A percentile compares a stretch with the other conserved stretches of the same genome.
These are phyloP conservation scores for Colletotrichum sp. DNA, from an alignment of 2,329 filamentous ascomycete species.

Conservation along the genomic window DNA sequence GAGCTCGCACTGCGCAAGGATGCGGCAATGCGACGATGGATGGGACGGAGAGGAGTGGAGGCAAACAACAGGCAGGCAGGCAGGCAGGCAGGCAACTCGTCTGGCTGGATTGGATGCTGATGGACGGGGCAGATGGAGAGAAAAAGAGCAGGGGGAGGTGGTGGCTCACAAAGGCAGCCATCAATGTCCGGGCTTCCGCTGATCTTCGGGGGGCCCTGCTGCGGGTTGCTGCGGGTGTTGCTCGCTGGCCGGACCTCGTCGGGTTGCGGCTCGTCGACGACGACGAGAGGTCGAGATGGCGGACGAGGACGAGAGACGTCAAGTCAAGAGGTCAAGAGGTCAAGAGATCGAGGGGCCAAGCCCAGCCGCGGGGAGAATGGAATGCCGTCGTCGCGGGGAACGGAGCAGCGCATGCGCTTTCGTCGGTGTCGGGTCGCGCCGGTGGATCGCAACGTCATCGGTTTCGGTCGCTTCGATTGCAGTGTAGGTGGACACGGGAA, in stretches of 20 bases:
- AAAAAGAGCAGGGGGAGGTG: not conserved
- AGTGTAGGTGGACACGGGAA: not conserved
- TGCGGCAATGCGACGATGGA: not conserved
- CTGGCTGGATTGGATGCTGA: not conserved
- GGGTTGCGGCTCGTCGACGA: not conserved
- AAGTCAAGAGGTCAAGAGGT: not conserved
- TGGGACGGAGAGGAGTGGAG: not conserved
- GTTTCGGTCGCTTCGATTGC: not conserved
- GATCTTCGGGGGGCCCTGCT: not conserved
- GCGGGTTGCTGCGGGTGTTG: not conserved
- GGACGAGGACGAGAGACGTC: not conserved
- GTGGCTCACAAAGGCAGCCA: conserved; percentile 29
- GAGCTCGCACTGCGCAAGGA: not conserved
- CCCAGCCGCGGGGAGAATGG: not conserved
- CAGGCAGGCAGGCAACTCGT: not conserved
- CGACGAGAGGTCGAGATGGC: not conserved
- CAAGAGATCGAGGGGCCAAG: not conserved
- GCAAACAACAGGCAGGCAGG: not conserved
- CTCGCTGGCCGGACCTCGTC: not conserved
- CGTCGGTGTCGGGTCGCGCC: not conserved
- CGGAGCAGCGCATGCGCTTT: not conserved
- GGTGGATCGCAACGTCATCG: conserved; percentile 11
- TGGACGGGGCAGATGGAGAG: not conserved
- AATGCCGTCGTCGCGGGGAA: not conserved
- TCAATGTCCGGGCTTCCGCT: conserved; percentile 22